Conservation (phyloP, 352 stramenopile genomes). For the Blastocystis sp. region DNA sequence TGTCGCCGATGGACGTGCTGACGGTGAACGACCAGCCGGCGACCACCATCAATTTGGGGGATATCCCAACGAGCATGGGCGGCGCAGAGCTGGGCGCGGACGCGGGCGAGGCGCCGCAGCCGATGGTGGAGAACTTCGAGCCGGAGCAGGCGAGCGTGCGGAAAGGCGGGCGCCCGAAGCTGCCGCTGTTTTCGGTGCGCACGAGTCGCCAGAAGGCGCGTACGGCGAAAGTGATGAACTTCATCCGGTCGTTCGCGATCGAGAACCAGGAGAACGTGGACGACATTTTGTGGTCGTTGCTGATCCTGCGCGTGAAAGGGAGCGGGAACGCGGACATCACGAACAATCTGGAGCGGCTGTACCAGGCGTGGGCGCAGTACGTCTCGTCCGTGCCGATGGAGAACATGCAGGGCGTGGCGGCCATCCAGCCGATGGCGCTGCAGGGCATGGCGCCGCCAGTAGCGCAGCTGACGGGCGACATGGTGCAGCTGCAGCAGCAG, state of each 20-base stretch:
- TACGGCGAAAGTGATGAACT: slow-evolving; percentile 46
- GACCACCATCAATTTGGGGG: neutral
- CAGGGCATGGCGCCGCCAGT: neutral
- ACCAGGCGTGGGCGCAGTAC: slow-evolving; percentile 31
- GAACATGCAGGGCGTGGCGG: neutral
- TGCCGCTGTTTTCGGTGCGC: slow-evolving; percentile 67
- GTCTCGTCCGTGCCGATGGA: neutral
- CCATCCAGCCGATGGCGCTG: neutral
- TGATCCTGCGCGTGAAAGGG: slow-evolving; percentile 64
- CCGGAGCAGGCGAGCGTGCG: neutral
- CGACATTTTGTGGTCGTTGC: slow-evolving; percentile 66
- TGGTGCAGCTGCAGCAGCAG: slow-evolving; percentile 13
- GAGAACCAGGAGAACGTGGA: slow-evolving; percentile 67
- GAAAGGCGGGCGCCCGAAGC: slow-evolving; percentile 63
- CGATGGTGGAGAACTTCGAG: neutral
- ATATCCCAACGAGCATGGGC: neutral
- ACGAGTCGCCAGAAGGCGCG: slow-evolving; percentile 40
- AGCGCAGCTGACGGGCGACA: neutral
- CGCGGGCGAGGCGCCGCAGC: neutral
- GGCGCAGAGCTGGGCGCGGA: neutral
- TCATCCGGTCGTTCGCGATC: slow-evolving; percentile 52
- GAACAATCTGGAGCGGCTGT: slow-evolving; percentile 15
- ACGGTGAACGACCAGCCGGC: neutral
- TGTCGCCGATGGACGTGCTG: neutral
- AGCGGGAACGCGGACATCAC: slow-evolving; percentile 50